Evolutionary conservation across 352 stramenopile species (phyloP), one percentile per base, ranked within the genome.

Genomic region (Pythium aquatile): DNA sequence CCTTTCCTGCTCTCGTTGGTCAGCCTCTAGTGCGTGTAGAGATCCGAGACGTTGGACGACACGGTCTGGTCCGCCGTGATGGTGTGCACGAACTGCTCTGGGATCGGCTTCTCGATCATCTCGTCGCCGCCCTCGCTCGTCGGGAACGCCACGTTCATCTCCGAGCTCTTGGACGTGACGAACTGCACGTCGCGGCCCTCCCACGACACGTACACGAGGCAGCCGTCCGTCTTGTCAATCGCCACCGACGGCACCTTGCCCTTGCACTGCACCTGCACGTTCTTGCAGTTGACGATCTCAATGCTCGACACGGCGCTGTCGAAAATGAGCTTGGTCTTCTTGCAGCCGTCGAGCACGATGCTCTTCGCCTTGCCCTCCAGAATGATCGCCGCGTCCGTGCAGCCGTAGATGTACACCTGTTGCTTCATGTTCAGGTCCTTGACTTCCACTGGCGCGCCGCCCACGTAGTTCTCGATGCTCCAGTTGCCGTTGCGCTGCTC

Each of bases 201-300:
- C 78, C 96, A 92, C 74, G 91, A 97, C 58, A 99, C 81, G 77
- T 98, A 98, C 54, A 98, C 85, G 44, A 98, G 80, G 66, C 96
- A 97, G 62, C 97, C 96, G 76, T 99, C 96, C 35, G 97, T 99
- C 85, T 99, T 99, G 85, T 99, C 97, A 77, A 99, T 98, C 5
- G 94, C 92, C 62, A 99, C 95, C 30, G 90, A 97, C 20, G 97
- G 96, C 64, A 98, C 97, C 35, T 85, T 77, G 59, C 91, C 93
- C 65, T 94, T 96, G 65, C 85, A 88, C 75, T 99, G 97, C 40
- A 98, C 81, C 71, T 98, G 94, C 59, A 99, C 89, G 65, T 91
- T 94, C 82, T 99, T 98, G 73, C 91, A 98, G 83, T 99, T 99
- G 32, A 99, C 96, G 60, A 99, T 79, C 79, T 99, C 97, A 57